Percentiles rank a stretch among this genome's conserved stretches.
These are phyloP conservation scores for Dryadomyces sulphureus DNA, from an alignment of 2,329 filamentous ascomycete species.

Conservation along the genomic window DNA sequence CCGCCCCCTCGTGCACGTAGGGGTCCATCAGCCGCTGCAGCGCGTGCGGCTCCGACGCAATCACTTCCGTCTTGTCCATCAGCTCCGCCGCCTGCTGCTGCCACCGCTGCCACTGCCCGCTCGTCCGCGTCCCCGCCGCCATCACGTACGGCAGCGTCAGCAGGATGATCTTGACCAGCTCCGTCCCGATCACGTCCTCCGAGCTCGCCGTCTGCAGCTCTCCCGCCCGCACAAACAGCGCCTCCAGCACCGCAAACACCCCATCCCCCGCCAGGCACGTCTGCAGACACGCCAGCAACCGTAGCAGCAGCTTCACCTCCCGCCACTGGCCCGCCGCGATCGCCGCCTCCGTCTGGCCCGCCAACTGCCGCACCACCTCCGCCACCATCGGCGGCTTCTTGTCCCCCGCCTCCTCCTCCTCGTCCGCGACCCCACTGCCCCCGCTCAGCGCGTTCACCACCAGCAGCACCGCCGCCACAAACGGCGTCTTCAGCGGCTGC, in stretches of 20 bases:
- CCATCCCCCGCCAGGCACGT: conserved; percentile 69
- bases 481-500: conserved; percentile 96
- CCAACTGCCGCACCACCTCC: conserved; percentile 52
- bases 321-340: conserved; percentile 70
- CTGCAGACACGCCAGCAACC: conserved; percentile 80
- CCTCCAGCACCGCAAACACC: conserved; percentile 69
- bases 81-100: conserved; percentile 62
- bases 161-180: conserved; percentile 92
- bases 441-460: conserved; percentile 60
- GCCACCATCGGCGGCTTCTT: conserved; percentile 47
- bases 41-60: conserved; percentile 74
- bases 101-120: conserved; percentile 43
- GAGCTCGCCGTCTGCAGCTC: conserved; percentile 86
- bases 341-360: conserved; percentile 47
- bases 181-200: conserved; percentile 75
- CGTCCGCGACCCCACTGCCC: not conserved
- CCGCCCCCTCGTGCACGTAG: conserved; percentile 35
- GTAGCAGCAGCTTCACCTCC: conserved; percentile 76
- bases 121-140: conserved; percentile 31
- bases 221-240: conserved; percentile 82
- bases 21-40: conserved; percentile 79
- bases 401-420: not conserved
- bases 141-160: conserved; percentile 87
- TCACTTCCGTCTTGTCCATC: conserved; percentile 88
- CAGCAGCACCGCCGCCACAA: conserved; percentile 71